These are phyloP conservation scores for Salix exigua DNA, from an alignment of 345 rosid species.

Conservation along the genomic window DNA sequence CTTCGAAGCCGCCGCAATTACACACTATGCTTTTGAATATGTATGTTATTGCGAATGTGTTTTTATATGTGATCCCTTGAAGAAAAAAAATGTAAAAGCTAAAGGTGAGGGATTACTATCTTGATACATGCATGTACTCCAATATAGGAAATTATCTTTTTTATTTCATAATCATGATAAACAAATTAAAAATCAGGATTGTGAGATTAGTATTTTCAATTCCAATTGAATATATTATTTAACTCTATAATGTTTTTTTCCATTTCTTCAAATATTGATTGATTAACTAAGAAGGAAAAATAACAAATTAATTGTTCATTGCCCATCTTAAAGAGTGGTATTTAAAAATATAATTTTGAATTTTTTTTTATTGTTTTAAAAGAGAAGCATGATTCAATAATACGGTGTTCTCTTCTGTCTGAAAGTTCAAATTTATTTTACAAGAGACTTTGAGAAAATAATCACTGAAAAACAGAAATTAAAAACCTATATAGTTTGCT, in stretches of 20 bases:
- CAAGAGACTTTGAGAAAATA: not conserved
- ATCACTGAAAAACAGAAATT: not conserved
- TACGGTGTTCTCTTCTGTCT: not conserved
- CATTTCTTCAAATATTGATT: not conserved
- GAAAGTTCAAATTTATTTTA: not conserved
- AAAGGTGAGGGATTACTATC: too few species aligned
- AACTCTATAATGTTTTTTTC: not conserved
- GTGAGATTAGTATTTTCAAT: not conserved
- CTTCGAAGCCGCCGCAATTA: constrained; percentile 1
- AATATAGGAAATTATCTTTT: not conserved
- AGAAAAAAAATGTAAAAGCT: not conserved
- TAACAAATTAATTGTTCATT: not conserved
- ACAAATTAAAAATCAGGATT: not conserved
- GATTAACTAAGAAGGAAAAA: not conserved
- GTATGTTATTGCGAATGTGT: not conserved
- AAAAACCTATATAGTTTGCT: not conserved
- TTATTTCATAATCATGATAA: not conserved
- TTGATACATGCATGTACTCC: not conserved
- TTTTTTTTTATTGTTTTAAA: not conserved
- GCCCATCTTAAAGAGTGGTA: not conserved
- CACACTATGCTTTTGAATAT: not conserved
- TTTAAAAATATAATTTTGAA: not conserved
- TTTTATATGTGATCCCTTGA: not conserved
- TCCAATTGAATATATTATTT: not conserved
- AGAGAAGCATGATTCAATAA: not conserved